These are phyloP conservation scores for Phytophthora constricta DNA, from an alignment of 352 stramenopile species.

Conservation along the genomic window DNA sequence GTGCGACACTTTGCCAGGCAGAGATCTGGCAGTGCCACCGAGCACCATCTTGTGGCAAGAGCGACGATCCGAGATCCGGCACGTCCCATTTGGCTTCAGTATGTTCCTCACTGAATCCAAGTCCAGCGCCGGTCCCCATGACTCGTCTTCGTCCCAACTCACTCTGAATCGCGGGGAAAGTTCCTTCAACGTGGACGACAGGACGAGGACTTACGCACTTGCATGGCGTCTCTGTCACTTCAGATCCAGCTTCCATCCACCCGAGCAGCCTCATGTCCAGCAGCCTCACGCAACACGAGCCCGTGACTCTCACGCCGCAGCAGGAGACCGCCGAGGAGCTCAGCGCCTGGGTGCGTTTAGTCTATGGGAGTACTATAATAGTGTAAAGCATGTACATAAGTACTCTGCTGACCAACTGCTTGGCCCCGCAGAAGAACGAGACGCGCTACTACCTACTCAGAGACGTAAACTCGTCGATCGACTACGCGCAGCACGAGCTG, in stretches of 20 bases:
- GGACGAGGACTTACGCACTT: not conserved
- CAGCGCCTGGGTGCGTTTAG: slow-evolving; percentile 48
- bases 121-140: too few species aligned
- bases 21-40: too few species aligned
- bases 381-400: too few species aligned
- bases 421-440: slow-evolving; percentile 56
- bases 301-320: slow-evolving; percentile 4
- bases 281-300: slow-evolving; percentile 18
- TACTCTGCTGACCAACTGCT: slow-evolving; percentile 5
- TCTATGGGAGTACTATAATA: not conserved
- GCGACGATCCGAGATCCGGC: not conserved
- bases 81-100: not conserved
- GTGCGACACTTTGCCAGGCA: slow-evolving; percentile 1
- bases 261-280: slow-evolving; percentile 26
- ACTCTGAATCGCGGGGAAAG: slow-evolving; percentile 4
- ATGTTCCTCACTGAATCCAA: not conserved
- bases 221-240: not conserved
- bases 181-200: slow-evolving; percentile 15
- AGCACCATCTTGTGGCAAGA: not conserved
- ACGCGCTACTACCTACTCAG: slow-evolving; percentile 66
- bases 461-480: slow-evolving; percentile 57
- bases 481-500: slow-evolving; percentile 64
- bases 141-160: not conserved
- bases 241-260: not conserved
- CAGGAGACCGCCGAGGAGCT: slow-evolving; percentile 48